Base-by-base conservation (phyloP, 2,329 filamentous ascomycete genomes). In the Tolypocladium ovalisporum region DNA sequence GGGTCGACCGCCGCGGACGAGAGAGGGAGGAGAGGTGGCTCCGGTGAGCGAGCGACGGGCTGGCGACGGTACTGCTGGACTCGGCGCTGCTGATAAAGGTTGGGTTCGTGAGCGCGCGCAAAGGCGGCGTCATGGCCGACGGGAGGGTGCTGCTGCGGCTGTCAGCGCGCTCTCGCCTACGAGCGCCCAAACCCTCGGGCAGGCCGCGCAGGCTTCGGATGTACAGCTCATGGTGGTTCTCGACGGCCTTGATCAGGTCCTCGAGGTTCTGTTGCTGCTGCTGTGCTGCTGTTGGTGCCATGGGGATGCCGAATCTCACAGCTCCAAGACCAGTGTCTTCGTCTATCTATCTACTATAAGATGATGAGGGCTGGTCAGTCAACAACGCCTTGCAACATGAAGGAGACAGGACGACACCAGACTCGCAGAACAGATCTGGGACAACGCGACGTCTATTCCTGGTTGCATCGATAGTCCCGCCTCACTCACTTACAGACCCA, bases 161-260 rank as follows among this genome's bases (percentile, higher is more conserved):
- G 56, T 68, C 66, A 12, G 59, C 54, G 8, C 59, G 57, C 42
- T 67, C 62, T 40, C 60, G 60, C 13, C 59, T 61, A 36, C 61
- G 62, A 36, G 58, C 47, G 42, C 57, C 52, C 55, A 67, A 55
- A 37, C 56, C 62, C 42, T 72, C 67, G 39, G 70, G 68, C 19
- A 72, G 63, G 52, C 51, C 61, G 52, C 65, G 62, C 7, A 71
- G 61, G 29, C 63, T 63, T 56, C 64, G 66, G 37, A 72, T 59
- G 53, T 71, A 70, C 44, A 70, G 66, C n/a, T 72, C 69, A 55
- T 71, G 71, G 51, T 67, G 64, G 27, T 65, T 59, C 52, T 74
- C 69, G 49, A 70, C 66, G 34, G 65, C 66, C 42, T 59, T 63
- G 59, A 73, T 63, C 52, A 72, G 63, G 37, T 73, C 68, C 57